Conservation (phyloP, 1,139 yeast genomes). For the Barnettozyma hawaiiensis region DNA sequence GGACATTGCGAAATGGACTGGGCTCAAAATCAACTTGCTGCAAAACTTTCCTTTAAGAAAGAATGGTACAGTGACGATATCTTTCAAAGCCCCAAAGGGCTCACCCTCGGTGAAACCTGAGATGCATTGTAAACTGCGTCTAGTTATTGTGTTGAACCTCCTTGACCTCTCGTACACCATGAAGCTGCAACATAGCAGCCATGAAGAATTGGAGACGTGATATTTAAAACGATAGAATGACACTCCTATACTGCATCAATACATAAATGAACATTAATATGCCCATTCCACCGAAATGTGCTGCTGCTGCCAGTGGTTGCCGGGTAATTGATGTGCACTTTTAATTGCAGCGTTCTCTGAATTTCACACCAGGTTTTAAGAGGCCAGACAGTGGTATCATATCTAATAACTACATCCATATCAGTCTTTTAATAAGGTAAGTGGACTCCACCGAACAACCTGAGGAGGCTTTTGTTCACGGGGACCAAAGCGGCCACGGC, state of each 20-base stretch:
- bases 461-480: too few relatives aligned
- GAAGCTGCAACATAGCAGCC: neutral
- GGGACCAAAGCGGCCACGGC: too few relatives aligned
- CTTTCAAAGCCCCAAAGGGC: constrained; percentile 1
- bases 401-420: too few relatives aligned
- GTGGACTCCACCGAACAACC: too few relatives aligned
- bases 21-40: neutral
- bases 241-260: neutral
- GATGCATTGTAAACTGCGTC: constrained; percentile 1
- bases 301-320: too few relatives aligned
- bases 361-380: too few relatives aligned
- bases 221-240: neutral
- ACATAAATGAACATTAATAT: neutral
- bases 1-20: constrained; percentile 2
- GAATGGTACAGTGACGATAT: constrained; percentile 1
- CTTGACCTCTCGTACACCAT: neutral
- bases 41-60: constrained; percentile 2
- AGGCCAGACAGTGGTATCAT: too few relatives aligned
- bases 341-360: too few relatives aligned
- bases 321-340: too few relatives aligned
- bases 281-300: too few relatives aligned
- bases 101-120: neutral
- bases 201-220: neutral
- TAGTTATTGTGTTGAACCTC: neutral
- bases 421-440: too few relatives aligned